These are phyloP conservation scores for Camellia granthamiana DNA, from an alignment of 148 eudicot species.

Conservation along the genomic window DNA sequence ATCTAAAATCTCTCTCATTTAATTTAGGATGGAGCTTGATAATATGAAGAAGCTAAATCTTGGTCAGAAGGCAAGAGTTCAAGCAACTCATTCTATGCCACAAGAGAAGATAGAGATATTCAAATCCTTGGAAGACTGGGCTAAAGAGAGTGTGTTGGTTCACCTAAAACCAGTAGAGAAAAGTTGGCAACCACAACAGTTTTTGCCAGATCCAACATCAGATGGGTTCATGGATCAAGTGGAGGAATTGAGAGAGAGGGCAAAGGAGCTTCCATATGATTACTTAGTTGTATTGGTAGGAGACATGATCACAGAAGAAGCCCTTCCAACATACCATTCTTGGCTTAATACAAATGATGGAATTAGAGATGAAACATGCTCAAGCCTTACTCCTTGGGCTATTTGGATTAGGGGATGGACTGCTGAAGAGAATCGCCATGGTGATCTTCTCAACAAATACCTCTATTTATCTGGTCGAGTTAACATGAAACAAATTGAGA, in stretches of 20 bases:
- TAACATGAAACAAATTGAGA: conserved; percentile 52
- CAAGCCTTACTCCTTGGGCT: conserved; percentile 55
- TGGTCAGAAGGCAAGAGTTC: conserved; percentile 14
- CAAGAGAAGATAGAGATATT: conserved; percentile 51
- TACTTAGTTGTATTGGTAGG: conserved; percentile 52
- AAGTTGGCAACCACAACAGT: conserved; percentile 64
- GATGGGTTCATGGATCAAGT: conserved; percentile 46
- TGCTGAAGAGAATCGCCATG: conserved; percentile 41
- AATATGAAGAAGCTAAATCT: no score
- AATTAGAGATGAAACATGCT: conserved; percentile 50
- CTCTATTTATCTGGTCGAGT: conserved; percentile 56
- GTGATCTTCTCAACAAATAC: conserved; percentile 40
- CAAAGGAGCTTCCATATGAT: conserved; percentile 57
- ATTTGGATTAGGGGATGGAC: conserved; percentile 65
- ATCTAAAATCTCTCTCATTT: no score
- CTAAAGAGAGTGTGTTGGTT: conserved; percentile 29
- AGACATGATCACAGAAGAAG: conserved; percentile 66
- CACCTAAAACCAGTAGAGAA: conserved; percentile 53
- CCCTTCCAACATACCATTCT: conserved; percentile 62
- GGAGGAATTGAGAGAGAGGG: conserved; percentile 41
- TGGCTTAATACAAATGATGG: conserved; percentile 52
- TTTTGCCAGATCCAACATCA: conserved; percentile 47
- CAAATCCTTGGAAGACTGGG: conserved; percentile 54
- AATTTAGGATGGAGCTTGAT: no score
- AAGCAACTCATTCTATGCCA: conserved; percentile 34